A percentile compares a stretch with the other conserved stretches of the same genome.
Conservation (phyloP, 2,329 filamentous ascomycete genomes). For the Allantophomopsis lycopodina region DNA sequence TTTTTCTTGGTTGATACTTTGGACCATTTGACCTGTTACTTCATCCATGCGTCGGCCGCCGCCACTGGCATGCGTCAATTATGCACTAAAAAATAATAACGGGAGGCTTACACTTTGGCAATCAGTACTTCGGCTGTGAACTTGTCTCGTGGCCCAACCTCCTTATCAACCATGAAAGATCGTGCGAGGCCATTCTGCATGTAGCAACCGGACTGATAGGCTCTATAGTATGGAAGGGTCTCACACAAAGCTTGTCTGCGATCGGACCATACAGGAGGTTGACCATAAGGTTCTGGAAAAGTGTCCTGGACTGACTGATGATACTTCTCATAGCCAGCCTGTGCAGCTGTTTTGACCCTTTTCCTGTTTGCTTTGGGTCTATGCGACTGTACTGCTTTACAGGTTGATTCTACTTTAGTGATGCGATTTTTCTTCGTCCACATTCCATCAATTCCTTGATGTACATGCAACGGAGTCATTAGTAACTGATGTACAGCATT, state of each 20-base stretch:
- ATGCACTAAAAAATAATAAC: background rate
- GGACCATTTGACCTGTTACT: conserved; percentile 27
- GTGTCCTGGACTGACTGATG: conserved; percentile 1
- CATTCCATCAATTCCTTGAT: too few species aligned
- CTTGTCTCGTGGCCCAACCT: conserved; percentile 37
- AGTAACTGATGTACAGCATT: too few species aligned
- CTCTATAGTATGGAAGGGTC: conserved; percentile 45
- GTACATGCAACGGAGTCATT: too few species aligned
- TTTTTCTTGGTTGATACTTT: conserved; percentile 29
- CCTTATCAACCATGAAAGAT: conserved; percentile 45
- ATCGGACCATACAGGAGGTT: conserved; percentile 42
- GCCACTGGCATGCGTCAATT: conserved; percentile 26
- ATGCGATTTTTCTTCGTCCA: too few species aligned
- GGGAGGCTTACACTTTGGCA: conserved; percentile 36
- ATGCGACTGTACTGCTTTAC: too few species aligned
- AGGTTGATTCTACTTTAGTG: too few species aligned
- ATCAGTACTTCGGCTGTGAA: conserved; percentile 50
- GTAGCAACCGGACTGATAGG: conserved; percentile 47
- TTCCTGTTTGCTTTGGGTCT: background rate
- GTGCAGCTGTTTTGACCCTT: background rate
- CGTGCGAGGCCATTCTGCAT: conserved; percentile 30
- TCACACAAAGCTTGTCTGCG: conserved; percentile 48
- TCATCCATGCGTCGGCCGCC: conserved; percentile 35
- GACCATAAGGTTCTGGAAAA: conserved; percentile 11
- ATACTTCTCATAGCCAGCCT: conserved; percentile 1